Conservation (phyloP, 2,329 filamentous ascomycete genomes). For the Colletotrichum lindemuthianum region DNA sequence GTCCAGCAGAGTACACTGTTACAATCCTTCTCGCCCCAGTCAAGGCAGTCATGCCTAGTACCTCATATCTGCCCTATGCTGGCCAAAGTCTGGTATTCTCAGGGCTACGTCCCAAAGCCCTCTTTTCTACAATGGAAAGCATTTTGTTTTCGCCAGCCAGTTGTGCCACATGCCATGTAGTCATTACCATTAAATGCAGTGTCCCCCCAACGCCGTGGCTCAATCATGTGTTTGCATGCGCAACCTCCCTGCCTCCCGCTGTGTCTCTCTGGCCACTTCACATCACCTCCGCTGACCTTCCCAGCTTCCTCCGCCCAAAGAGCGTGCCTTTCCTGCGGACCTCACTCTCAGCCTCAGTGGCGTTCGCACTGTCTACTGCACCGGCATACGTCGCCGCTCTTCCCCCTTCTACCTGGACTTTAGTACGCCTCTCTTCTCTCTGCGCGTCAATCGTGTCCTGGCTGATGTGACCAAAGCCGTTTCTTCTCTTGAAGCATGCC, state of each 20-base stretch:
- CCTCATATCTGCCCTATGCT: slow-evolving; percentile 5
- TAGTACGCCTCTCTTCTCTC: slow-evolving; percentile 73
- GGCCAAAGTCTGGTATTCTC: slow-evolving; percentile 22
- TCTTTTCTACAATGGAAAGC: slow-evolving; percentile 22
- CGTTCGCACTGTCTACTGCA: slow-evolving; percentile 44
- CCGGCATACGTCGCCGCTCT: slow-evolving; percentile 39
- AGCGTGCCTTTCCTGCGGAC: slow-evolving; percentile 55
- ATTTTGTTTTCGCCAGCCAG: slow-evolving; percentile 18
- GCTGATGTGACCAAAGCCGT: slow-evolving; percentile 83
- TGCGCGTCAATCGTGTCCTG: slow-evolving; percentile 84
- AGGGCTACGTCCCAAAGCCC: background rate
- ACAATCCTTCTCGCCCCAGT: slow-evolving; percentile 14
- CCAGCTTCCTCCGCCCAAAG: slow-evolving; percentile 54
- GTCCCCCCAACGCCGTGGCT: slow-evolving; percentile 33
- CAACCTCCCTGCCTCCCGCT: slow-evolving; percentile 2
- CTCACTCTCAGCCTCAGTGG: slow-evolving; percentile 46
- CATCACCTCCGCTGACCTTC: slow-evolving; percentile 27
- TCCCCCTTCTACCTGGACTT: slow-evolving; percentile 54
- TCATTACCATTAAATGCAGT: slow-evolving; percentile 39
- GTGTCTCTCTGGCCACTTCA: slow-evolving; percentile 2
- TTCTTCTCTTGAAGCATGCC: slow-evolving; percentile 81
- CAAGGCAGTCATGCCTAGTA: slow-evolving; percentile 6
- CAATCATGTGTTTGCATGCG: slow-evolving; percentile 26
- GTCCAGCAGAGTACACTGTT: too few relatives aligned
- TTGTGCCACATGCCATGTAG: slow-evolving; percentile 33